Conservation (phyloP, 83 land plant species). For the Picea abies region DNA sequence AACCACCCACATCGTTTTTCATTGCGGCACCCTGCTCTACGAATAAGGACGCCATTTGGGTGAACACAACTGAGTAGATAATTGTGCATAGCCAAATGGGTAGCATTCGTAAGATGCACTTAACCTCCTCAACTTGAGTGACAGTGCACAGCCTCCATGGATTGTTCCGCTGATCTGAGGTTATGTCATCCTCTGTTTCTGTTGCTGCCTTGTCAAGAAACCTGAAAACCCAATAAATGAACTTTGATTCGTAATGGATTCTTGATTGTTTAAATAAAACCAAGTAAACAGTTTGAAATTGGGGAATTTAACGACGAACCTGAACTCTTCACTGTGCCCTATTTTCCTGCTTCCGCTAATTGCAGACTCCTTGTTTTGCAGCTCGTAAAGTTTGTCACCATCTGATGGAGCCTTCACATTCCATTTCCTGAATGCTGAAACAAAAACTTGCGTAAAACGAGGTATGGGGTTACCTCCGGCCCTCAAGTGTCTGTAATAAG, state of each 20-base stretch:
- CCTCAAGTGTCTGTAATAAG: constrained; percentile 31
- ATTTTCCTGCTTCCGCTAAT: constrained; percentile 36
- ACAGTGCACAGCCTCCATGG: constrained; percentile 71
- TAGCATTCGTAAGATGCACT: constrained; percentile 47
- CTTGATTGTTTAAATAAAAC: too few species aligned
- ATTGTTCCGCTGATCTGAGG: constrained; percentile 14
- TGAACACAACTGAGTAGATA: constrained; percentile 52
- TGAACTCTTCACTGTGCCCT: constrained; percentile 32
- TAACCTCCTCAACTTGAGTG: constrained; percentile 71
- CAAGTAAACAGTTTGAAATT: too few species aligned
- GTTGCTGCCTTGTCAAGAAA: constrained; percentile 85
- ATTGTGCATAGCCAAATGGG: constrained; percentile 65
- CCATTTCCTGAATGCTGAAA: constrained; percentile 45
- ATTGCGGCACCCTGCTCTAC: constrained; percentile 80
- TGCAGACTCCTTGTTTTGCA: constrained; percentile 20
- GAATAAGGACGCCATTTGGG: constrained; percentile 77
- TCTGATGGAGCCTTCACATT: constrained; percentile 25
- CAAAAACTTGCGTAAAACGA: constrained; percentile 44
- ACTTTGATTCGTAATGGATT: too few species aligned
- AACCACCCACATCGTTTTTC: constrained; percentile 43
- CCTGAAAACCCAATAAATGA: constrained; percentile 22
- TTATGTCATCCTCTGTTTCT: constrained; percentile 24
- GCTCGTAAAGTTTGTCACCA: constrained; percentile 27
- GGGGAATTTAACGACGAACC: constrained; percentile 3
- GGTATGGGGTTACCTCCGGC: constrained; percentile 54